Conservation (phyloP, 2,329 filamentous ascomycete species). For the Colletotrichum caudatum region DNA sequence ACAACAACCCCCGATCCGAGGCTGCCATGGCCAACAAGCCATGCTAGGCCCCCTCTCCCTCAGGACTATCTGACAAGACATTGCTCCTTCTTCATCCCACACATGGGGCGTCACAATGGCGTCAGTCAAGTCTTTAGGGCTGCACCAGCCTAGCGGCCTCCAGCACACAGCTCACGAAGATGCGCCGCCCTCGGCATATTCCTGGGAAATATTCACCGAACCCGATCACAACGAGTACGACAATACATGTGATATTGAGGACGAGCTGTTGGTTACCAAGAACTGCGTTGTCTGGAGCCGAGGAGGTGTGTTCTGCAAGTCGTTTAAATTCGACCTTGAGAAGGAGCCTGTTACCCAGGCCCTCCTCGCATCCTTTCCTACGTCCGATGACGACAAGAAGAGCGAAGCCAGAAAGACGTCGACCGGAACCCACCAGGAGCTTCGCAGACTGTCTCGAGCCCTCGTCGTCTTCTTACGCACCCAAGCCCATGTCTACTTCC, state of each 20-base stretch:
- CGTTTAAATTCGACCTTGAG: constrained; percentile 88
- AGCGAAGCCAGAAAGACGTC: constrained; percentile 31
- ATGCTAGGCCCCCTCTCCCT: not conserved
- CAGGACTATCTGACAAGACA: not conserved
- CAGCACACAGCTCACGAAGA: constrained; percentile 87
- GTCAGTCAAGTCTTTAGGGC: constrained; percentile 87
- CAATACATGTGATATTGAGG: constrained; percentile 65
- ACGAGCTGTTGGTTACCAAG: constrained; percentile 83
- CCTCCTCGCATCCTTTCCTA: constrained; percentile 84
- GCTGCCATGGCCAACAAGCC: constrained; percentile 27
- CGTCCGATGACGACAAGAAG: constrained; percentile 56
- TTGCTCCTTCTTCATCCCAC: constrained; percentile 9
- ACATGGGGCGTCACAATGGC: constrained; percentile 72
- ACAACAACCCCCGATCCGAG: not conserved
- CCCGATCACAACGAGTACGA: constrained; percentile 47
- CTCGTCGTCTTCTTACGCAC: constrained; percentile 92
- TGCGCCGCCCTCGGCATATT: constrained; percentile 74
- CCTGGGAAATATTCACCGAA: constrained; percentile 75
- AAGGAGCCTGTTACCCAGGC: constrained; percentile 89
- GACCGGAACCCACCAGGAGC: constrained; percentile 32
- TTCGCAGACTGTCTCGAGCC: constrained; percentile 67
- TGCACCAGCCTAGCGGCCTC: constrained; percentile 88
- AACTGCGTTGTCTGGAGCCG: constrained; percentile 89
- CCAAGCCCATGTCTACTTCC: constrained; percentile 93
- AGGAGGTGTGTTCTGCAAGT: constrained; percentile 84